Percentiles rank a stretch among this genome's conserved stretches.
Evolutionary conservation across 139 green algal species (phyloP).

Genomic region (Chlorella sp.): DNA sequence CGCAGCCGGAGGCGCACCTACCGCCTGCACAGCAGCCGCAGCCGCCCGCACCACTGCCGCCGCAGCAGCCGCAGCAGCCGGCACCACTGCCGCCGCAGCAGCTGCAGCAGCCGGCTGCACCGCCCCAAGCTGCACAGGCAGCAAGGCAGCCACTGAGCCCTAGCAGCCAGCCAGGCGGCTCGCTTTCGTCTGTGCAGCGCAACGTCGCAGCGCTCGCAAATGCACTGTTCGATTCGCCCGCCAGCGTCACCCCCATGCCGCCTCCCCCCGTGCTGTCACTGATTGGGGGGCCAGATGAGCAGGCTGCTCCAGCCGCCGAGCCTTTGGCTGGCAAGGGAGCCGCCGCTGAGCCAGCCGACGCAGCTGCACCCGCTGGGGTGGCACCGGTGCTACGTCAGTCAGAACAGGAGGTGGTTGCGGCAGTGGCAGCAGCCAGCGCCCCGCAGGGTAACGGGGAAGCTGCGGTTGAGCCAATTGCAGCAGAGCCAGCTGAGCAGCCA

Average conservation of each 20-base stretch:
- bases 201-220: background rate
- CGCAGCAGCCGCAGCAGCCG: background rate
- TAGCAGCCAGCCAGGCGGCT: background rate
- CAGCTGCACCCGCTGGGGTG: background rate
- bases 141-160: background rate
- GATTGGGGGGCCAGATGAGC: background rate
- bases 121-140: background rate
- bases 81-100: background rate
- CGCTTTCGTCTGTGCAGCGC: background rate
- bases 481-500: background rate
- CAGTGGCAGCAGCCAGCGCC: background rate
- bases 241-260: background rate
- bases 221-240: background rate
- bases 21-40: too few relatives aligned
- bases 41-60: background rate
- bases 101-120: background rate
- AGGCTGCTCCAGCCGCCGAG: background rate
- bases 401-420: background rate
- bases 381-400: background rate
- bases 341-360: background rate
- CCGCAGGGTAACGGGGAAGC: background rate
- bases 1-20: background rate
- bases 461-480: background rate
- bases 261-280: background rate
- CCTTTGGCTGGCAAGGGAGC: background rate